A percentile compares a stretch with the other conserved stretches of the same genome.
Evolutionary conservation across 2,329 filamentous ascomycete genomes (phyloP).

Genomic region (Beauveria sp.): DNA sequence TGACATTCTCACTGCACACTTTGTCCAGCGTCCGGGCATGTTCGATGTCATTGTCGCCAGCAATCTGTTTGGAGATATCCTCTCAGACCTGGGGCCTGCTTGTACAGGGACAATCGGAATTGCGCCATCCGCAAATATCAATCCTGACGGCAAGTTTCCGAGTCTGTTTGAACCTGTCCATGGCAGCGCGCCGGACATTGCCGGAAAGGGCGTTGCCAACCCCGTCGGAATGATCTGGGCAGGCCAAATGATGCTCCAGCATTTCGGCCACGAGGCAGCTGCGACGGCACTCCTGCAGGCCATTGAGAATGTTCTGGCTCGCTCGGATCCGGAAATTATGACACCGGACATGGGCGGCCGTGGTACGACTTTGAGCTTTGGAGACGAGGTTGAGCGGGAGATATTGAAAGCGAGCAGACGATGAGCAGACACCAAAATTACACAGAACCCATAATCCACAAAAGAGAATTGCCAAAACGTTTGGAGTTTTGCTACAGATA

Average conservation of each 20-base stretch:
- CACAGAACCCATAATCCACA: background rate
- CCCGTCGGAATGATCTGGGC: conserved; percentile 68
- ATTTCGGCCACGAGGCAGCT: conserved; percentile 19
- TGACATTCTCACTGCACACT: conserved; percentile 58
- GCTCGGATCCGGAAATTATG: conserved; percentile 21
- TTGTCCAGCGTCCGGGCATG: conserved; percentile 51
- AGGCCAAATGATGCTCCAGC: conserved; percentile 38
- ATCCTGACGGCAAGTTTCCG: conserved; percentile 45
- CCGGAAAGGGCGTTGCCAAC: conserved; percentile 64
- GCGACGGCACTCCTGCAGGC: conserved; percentile 50
- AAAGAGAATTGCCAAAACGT: too few species aligned
- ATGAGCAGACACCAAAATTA: too few species aligned
- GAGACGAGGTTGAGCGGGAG: conserved; percentile 17
- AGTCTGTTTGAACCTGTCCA: conserved; percentile 70
- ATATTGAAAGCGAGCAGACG: conserved; percentile 9
- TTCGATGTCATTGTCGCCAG: conserved; percentile 59
- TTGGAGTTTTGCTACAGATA: too few species aligned
- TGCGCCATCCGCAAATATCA: conserved; percentile 61
- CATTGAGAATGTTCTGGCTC: conserved; percentile 56
- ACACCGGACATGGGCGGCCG: conserved; percentile 26
- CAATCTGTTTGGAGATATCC: conserved; percentile 58
- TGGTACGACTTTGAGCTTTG: conserved; percentile 19
- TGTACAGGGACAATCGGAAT: conserved; percentile 66
- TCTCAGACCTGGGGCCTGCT: conserved; percentile 64
- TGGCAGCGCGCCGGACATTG: conserved; percentile 65